These are phyloP conservation scores for Exutisphaerella laricina DNA, from an alignment of 2,329 filamentous ascomycete genomes.

Conservation along the genomic window DNA sequence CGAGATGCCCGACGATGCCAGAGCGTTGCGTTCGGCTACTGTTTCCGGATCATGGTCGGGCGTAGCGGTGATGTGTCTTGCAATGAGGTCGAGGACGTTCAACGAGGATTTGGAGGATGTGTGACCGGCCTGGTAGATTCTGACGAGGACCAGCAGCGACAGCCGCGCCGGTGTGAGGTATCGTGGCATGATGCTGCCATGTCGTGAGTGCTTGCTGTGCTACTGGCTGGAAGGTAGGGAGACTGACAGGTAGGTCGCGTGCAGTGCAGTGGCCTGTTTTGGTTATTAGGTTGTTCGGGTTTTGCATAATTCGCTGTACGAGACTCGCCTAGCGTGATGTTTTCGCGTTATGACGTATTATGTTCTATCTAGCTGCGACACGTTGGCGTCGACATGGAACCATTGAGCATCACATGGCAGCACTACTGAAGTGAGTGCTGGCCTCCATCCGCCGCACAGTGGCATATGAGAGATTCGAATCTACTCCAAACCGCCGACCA, in stretches of 20 bases:
- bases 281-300: not conserved
- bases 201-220: conserved; percentile 3
- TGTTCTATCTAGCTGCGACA: too few relatives aligned
- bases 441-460: too few relatives aligned
- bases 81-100: conserved; percentile 71
- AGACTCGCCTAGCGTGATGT: not conserved
- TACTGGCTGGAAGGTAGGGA: too few relatives aligned
- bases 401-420: too few relatives aligned
- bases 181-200: conserved; percentile 56
- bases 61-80: conserved; percentile 53
- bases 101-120: conserved; percentile 42
- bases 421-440: not conserved
- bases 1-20: conserved; percentile 14
- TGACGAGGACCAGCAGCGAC: conserved; percentile 70
- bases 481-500: not conserved
- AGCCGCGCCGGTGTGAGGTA: conserved; percentile 88
- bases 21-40: conserved; percentile 14
- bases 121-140: conserved; percentile 57
- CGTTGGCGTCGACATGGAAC: too few relatives aligned
- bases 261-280: too few relatives aligned
- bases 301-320: not conserved
- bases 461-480: too few relatives aligned
- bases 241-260: too few relatives aligned
- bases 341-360: conserved; percentile 1
- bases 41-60: conserved; percentile 13